These are phyloP conservation scores for Fusarium illudens DNA, from an alignment of 2,329 filamentous ascomycete genomes.

Conservation along the genomic window DNA sequence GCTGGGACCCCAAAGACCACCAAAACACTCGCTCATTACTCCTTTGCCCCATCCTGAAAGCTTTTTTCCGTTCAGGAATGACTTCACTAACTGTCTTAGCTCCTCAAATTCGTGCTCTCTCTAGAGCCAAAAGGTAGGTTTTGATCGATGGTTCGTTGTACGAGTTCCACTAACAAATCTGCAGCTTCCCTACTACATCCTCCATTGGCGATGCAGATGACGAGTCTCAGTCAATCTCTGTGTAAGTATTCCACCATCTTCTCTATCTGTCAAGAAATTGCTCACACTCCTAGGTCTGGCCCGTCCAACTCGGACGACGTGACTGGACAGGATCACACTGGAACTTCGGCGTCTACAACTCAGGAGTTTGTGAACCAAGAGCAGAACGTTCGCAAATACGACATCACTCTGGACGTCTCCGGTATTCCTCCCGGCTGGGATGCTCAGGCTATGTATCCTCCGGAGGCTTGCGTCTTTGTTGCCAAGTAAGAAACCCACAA, in stretches of 20 bases:
- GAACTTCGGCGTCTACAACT: neutral
- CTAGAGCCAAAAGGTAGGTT: conserved; percentile 15
- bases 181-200: conserved; percentile 12
- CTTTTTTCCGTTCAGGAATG: neutral
- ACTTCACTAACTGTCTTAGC: conserved; percentile 3
- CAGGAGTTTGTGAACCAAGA: neutral
- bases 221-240: neutral
- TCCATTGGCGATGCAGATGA: neutral
- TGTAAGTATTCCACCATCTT: neutral
- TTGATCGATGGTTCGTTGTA: too few relatives aligned
- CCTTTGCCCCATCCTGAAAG: neutral
- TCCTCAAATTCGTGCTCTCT: neutral
- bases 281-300: conserved; percentile 6
- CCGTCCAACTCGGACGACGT: neutral
- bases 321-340: neutral
- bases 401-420: neutral
- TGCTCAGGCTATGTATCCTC: conserved; percentile 61
- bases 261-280: neutral
- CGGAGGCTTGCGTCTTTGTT: conserved; percentile 69
- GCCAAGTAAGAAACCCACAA: conserved; percentile 65
- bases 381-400: neutral
- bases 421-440: conserved; percentile 46
- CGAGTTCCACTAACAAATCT: neutral
- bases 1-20: neutral
- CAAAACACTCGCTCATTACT: neutral